Base-by-base conservation (phyloP, 768 basidiomycete species). In the Trametes coccinea region DNA sequence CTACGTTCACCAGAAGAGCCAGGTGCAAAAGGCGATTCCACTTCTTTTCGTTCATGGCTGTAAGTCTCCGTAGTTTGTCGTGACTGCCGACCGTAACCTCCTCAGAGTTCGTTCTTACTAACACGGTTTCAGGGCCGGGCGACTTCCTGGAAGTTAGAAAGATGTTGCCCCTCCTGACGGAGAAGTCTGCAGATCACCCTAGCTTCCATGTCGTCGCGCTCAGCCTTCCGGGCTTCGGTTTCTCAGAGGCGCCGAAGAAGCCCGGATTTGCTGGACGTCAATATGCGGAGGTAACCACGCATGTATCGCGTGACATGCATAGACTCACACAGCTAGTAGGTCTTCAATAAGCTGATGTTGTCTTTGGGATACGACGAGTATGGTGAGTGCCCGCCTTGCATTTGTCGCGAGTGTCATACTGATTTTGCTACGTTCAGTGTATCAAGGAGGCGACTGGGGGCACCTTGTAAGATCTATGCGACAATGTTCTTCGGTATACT, bases 31-130 rank as follows among this genome's bases (percentile, higher is more conserved):
- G n/a, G 84, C 85, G 0, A 82, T 87, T 33, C 85, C 86, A 1
- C 69, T 88, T 16, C 72, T 87, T 31, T 87, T 83, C 62, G 78
- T 86, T 14, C 86, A 88, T 59, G 86, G 86, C 43, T 87, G 85
- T 78, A 56, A 37, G 77, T 73, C 3, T n/a, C 46, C 2, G 4
- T 0, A 3, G 6, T 45, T 58, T 50, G 22, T 22, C 22, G 14
- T 7, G 22, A 22, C 0, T 27, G 17, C 22, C 5, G 34, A 8
- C 48, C 14, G 10, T 29, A 10, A 1, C n/a, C 1, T 27, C 22
- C 6, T 8, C 4, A 6, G 17, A 27, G n/a, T 13, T 7, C 29
- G 47, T 22, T 31, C 9, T 5, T 29, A 14, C 29, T 10, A 16
- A 10, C 29, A 33, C 5, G 7, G 44, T 39, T 27, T 11, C 59